Conservation (phyloP, 805 yeast genomes). For the Ogataea trehaloabstinens region DNA sequence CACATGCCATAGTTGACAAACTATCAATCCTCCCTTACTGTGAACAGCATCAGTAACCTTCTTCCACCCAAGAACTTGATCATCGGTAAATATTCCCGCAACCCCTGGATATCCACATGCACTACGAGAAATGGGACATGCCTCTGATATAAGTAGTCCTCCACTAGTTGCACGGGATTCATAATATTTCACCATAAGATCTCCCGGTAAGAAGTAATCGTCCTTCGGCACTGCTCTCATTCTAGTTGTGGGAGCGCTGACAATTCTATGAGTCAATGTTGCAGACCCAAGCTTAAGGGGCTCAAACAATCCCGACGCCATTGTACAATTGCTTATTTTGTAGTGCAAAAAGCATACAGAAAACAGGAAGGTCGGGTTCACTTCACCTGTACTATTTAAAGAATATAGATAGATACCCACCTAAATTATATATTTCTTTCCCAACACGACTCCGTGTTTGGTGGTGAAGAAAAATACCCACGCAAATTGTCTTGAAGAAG, state of each 20-base stretch:
- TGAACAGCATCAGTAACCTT: conserved; percentile 46
- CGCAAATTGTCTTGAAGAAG: no score
- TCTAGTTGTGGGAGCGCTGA: conserved; percentile 50
- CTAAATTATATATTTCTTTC: no score
- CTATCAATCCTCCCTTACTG: conserved; percentile 41
- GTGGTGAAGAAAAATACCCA: no score
- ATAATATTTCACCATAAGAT: conserved; percentile 48
- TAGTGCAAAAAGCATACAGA: no score
- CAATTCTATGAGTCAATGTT: conserved; percentile 38
- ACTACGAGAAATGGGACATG: conserved; percentile 42
- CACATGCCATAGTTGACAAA: conserved; percentile 50
- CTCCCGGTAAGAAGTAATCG: conserved; percentile 35
- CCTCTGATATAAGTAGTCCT: conserved; percentile 60
- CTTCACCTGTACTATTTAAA: no score
- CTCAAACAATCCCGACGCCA: conserved; percentile 31
- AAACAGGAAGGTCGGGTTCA: no score
- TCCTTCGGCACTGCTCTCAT: conserved; percentile 33
- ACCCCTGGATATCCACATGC: conserved; percentile 41
- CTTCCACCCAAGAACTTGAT: conserved; percentile 48
- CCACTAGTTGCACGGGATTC: conserved; percentile 54
- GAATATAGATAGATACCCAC: no score
- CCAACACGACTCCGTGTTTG: no score
- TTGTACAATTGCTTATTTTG: no score
- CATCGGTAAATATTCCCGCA: conserved; percentile 49
- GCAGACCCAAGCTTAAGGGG: conserved; percentile 40